Conservation (phyloP, 1,284 basidiomycete genomes). For the Puccinia triticina region DNA sequence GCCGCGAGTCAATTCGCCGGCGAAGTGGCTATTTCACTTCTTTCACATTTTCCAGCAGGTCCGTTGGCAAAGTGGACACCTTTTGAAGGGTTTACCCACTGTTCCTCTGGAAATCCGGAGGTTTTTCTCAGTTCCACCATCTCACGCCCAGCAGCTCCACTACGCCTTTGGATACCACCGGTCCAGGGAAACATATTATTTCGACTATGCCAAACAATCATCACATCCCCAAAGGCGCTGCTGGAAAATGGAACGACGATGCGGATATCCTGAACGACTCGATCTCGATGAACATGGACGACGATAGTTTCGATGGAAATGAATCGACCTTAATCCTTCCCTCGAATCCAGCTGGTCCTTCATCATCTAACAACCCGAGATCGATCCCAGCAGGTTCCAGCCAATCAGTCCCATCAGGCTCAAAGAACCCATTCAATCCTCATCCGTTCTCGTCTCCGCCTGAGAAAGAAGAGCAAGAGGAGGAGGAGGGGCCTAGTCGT, state of each 20-base stretch:
- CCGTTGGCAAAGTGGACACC: too few relatives aligned
- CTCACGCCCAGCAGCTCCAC: too few relatives aligned
- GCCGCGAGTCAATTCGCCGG: too few relatives aligned
- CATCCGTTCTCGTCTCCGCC: background rate
- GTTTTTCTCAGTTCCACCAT: too few relatives aligned
- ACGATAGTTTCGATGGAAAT: slow-evolving; percentile 49
- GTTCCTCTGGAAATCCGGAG: too few relatives aligned
- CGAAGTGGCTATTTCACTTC: too few relatives aligned
- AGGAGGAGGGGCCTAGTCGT: background rate
- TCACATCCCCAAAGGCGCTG: background rate
- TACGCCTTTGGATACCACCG: too few relatives aligned
- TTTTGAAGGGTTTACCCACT: too few relatives aligned
- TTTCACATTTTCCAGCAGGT: too few relatives aligned
- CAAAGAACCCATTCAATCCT: background rate
- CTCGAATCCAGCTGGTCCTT: background rate
- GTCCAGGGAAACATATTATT: too few relatives aligned
- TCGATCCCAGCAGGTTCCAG: background rate
- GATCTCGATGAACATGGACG: slow-evolving; percentile 43
- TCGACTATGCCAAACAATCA: background rate
- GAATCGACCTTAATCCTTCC: slow-evolving; percentile 6
- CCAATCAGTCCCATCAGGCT: background rate
- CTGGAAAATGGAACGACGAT: slow-evolving; percentile 16
- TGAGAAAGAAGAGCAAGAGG: background rate
- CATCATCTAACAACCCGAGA: background rate
- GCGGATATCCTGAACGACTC: slow-evolving; percentile 47